Conservation (phyloP, 2,329 filamentous ascomycete genomes). For the Colletotrichum sp. region DNA sequence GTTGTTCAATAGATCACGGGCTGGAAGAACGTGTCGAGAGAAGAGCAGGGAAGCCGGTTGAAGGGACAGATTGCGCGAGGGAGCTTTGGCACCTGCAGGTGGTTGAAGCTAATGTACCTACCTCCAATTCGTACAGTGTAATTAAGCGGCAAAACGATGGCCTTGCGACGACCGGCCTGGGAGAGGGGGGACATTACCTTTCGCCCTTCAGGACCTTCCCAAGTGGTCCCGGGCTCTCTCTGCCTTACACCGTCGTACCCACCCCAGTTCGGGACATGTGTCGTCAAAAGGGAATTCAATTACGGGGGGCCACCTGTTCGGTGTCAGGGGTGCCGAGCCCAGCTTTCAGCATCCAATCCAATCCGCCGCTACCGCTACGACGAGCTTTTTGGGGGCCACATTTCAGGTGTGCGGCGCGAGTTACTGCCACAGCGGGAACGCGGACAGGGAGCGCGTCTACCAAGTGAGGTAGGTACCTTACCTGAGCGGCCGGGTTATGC, state of each 20-base stretch:
- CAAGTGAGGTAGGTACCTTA: background rate
- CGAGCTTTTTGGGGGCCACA: background rate
- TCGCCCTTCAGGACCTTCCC: slow-evolving; percentile 6
- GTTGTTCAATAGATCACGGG: background rate
- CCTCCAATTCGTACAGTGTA: background rate
- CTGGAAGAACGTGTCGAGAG: slow-evolving; percentile 16
- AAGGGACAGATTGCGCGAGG: slow-evolving; percentile 23
- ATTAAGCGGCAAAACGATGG: background rate
- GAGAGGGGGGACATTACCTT: background rate
- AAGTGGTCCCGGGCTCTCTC: background rate
- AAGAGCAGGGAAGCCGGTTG: slow-evolving; percentile 20
- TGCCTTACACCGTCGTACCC: background rate
- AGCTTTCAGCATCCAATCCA: background rate
- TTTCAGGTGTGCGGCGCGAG: background rate
- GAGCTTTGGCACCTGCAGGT: background rate
- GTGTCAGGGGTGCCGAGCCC: slow-evolving; percentile 1
- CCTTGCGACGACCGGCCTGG: background rate
- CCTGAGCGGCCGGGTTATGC: background rate
- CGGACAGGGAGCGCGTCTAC: background rate
- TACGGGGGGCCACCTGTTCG: slow-evolving; percentile 8
- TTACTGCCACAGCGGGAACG: slow-evolving; percentile 7
- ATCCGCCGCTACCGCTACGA: background rate
- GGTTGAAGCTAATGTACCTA: background rate
- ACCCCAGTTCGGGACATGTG: slow-evolving; percentile 24
- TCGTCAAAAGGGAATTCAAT: slow-evolving; percentile 21